Evolutionary conservation across 169 alveolate species (phyloP), one percentile per base, ranked within the genome.

Genomic region (Fabrea salina): DNA sequence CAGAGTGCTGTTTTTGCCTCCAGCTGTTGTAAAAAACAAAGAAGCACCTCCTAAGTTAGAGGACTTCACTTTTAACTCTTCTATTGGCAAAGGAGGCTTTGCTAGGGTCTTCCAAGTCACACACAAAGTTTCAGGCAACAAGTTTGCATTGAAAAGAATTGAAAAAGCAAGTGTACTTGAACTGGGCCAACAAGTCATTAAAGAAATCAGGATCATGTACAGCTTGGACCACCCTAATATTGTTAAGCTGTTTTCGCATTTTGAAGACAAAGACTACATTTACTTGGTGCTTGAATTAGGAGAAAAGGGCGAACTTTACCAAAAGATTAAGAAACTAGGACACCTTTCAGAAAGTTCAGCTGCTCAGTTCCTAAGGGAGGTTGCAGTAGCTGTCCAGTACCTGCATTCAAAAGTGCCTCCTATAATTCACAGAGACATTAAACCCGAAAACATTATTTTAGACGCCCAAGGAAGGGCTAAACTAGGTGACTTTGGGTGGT

Each of bases 161-260:
- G 59, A 51, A 53, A 74, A 74, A 37, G 13, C 61, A 4, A 70
- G 37, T 19, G 43, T 70, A 3, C 39, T 70, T 16, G 87, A 86
- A 53, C 86, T 89, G 16, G 71, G 79, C 44, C 79, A 80, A 32
- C 85, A 86, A 85, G 85, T 94, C 64, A 86, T 80, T 67, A 83
- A 91, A 44, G 97, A 94, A 82, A 93, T 94, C 16, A 91, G 89
- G 82, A 94, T 94, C 30, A 91, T 94, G 96, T 94, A 94, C 85
- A 82, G 89, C 54, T 74, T 94, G 51, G 88, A 92, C 79, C 96
- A 94, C 75, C 95, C 95, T 11, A 89, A 94, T 80, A 90, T 94
- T 59, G 85, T 94, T 33, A 91, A 91, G 72, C 86, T 94, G 32
- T 82, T 87, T 67, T 89, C 89, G 40, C 97, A 94, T 76, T 91